These are phyloP conservation scores for Turnera subulata DNA, from an alignment of 345 rosid species.

Conservation along the genomic window DNA sequence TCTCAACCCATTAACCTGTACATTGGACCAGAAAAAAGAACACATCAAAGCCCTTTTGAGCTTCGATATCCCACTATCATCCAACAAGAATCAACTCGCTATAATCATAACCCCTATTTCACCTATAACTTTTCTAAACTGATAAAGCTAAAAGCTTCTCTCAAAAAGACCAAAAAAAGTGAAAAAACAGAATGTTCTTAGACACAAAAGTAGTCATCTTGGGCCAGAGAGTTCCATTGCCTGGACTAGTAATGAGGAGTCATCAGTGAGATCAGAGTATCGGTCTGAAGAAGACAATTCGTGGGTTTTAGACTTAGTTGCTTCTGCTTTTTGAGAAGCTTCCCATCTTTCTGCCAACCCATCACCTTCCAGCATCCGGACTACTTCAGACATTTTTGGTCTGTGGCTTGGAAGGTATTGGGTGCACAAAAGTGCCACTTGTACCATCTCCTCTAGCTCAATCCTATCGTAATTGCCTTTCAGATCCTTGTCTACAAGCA, in stretches of 20 bases:
- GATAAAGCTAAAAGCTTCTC: conserved; percentile 8
- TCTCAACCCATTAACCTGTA: conserved; percentile 29
- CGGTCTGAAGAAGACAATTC: conserved; percentile 87
- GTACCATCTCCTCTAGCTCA: conserved; percentile 92
- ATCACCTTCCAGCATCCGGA: conserved; percentile 97
- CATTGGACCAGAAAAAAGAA: conserved; percentile 26
- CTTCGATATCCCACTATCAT: conserved; percentile 23
- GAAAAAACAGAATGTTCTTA: background rate
- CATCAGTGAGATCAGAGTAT: conserved; percentile 94
- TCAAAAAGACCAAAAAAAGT: background rate
- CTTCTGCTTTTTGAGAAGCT: conserved; percentile 81
- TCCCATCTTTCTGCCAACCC: conserved; percentile 98
- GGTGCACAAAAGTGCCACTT: conserved; percentile 86
- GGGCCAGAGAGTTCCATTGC: conserved; percentile 99
- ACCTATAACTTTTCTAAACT: conserved; percentile 9
- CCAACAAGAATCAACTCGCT: conserved; percentile 17
- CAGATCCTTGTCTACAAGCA: conserved; percentile 84
- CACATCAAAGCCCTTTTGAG: conserved; percentile 18
- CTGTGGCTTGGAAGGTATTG: conserved; percentile 86
- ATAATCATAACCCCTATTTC: conserved; percentile 1
- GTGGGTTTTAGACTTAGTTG: conserved; percentile 51
- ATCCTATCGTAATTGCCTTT: conserved; percentile 72
- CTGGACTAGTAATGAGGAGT: conserved; percentile 83
- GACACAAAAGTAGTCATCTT: conserved; percentile 41
- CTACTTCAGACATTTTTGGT: conserved; percentile 96